Conservation (phyloP, 73 alveolate species). For the Paramecium pentaurelia region DNA sequence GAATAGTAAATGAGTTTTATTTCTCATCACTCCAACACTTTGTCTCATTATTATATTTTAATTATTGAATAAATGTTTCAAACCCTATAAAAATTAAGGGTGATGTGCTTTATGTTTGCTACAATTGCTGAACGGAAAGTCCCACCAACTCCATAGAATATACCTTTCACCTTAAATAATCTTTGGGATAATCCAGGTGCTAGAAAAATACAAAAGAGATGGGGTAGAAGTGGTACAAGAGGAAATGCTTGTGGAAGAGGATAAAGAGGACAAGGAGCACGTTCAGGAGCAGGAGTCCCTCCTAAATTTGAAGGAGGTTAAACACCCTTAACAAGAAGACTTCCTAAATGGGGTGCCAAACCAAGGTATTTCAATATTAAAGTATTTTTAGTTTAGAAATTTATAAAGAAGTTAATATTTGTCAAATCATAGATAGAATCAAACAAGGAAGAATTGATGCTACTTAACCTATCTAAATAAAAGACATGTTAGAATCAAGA, state of each 20-base stretch:
- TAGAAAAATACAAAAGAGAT: slow-evolving; percentile 61
- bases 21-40: slow-evolving; percentile 18
- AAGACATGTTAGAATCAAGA: slow-evolving; percentile 74
- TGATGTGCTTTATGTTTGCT: not conserved
- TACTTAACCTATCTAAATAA: slow-evolving; percentile 75
- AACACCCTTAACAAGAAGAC: slow-evolving; percentile 68
- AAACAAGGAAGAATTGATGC: slow-evolving; percentile 79
- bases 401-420: slow-evolving; percentile 60
- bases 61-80: not conserved
- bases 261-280: slow-evolving; percentile 74
- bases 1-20: slow-evolving; percentile 20
- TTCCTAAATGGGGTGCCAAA: slow-evolving; percentile 81
- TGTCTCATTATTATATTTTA: not conserved
- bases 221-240: slow-evolving; percentile 87
- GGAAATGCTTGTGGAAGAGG: slow-evolving; percentile 87
- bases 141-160: not conserved
- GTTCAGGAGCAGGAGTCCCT: slow-evolving; percentile 79
- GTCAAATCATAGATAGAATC: slow-evolving; percentile 68
- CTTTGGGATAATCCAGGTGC: slow-evolving; percentile 86
- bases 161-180: slow-evolving; percentile 71
- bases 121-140: slow-evolving; percentile 16
- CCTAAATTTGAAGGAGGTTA: slow-evolving; percentile 88
- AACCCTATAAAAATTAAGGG: not conserved
- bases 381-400: slow-evolving; percentile 40
- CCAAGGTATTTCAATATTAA: not conserved